Evolutionary conservation across 73 alveolate species (phyloP).

Genomic region (Paramecium tetraurelia): DNA sequence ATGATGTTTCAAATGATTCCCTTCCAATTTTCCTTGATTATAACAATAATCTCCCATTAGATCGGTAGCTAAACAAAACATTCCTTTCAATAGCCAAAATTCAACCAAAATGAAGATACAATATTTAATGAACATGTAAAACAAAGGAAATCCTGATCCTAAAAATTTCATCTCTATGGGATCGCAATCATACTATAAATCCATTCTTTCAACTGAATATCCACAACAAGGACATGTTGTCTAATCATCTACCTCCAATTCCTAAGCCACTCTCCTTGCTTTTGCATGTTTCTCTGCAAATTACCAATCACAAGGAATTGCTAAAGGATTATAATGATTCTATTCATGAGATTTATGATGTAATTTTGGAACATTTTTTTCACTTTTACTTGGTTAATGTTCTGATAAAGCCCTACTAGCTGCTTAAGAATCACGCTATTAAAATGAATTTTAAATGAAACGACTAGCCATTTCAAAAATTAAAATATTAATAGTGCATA

Average conservation of each 20-base stretch:
- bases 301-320: slow-evolving; percentile 56
- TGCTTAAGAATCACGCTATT: neutral
- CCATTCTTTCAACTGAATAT: slow-evolving; percentile 42
- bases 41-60: slow-evolving; percentile 57
- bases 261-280: slow-evolving; percentile 49
- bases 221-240: slow-evolving; percentile 59
- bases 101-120: slow-evolving; percentile 47
- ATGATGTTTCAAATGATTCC: neutral
- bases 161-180: slow-evolving; percentile 52
- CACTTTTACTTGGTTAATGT: neutral
- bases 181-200: slow-evolving; percentile 49
- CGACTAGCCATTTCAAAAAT: slow-evolving; percentile 39
- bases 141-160: slow-evolving; percentile 64
- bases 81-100: slow-evolving; percentile 53
- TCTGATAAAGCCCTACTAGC: neutral
- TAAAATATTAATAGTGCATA: neutral
- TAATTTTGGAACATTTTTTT: neutral
- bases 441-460: neutral
- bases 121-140: slow-evolving; percentile 47
- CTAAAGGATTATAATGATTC: slow-evolving; percentile 47
- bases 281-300: slow-evolving; percentile 51
- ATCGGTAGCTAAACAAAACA: slow-evolving; percentile 46
- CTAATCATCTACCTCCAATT: neutral
- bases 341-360: neutral
- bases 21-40: neutral